A percentile compares a stretch with the other conserved stretches of the same genome.
phyloP scores from a whole-genome alignment of 345 rosid genomes.

The Salix caprea region DNA sequence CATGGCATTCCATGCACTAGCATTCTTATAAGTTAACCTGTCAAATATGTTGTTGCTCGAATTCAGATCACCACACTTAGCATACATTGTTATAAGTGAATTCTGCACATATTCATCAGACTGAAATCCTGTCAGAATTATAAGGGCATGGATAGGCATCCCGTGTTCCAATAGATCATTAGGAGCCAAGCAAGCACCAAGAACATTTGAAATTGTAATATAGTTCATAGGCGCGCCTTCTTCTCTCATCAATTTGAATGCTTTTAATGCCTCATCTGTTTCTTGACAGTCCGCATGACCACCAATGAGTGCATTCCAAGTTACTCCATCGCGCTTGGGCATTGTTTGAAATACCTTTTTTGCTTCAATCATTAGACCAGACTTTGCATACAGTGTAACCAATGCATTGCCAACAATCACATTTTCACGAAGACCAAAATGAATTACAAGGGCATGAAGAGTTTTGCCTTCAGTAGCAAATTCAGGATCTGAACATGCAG shows the following conservation, averaged over 20 bases:
- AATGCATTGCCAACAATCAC: conserved; percentile 66
- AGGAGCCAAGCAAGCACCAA: conserved; percentile 60
- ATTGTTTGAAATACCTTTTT: conserved; percentile 42
- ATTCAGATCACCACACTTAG: conserved; percentile 67
- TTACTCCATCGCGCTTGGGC: conserved; percentile 49
- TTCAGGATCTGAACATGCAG: conserved; percentile 57
- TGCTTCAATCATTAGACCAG: conserved; percentile 50
- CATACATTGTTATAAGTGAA: conserved; percentile 79
- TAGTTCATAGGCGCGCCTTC: conserved; percentile 47
- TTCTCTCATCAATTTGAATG: conserved; percentile 56
- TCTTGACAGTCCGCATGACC: conserved; percentile 62
- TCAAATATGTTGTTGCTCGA: conserved; percentile 51
- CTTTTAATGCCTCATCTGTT: conserved; percentile 36
- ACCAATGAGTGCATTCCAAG: conserved; percentile 88
- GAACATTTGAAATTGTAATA: conserved; percentile 59
- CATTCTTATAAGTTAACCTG: conserved; percentile 35
- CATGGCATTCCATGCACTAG: conserved; percentile 71
- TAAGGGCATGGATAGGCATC: conserved; percentile 56
- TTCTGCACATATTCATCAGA: conserved; percentile 51
- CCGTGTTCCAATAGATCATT: conserved; percentile 44
- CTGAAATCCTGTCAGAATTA: conserved; percentile 56
- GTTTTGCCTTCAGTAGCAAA: conserved; percentile 46
- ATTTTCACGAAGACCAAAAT: conserved; percentile 45
- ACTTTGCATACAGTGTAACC: conserved; percentile 67
- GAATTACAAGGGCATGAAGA: conserved; percentile 61